A percentile compares a stretch with the other conserved stretches of the same genome.
These are phyloP conservation scores for Colletotrichum gloeosporioides DNA, from an alignment of 2,329 filamentous ascomycete species.

Conservation along the genomic window DNA sequence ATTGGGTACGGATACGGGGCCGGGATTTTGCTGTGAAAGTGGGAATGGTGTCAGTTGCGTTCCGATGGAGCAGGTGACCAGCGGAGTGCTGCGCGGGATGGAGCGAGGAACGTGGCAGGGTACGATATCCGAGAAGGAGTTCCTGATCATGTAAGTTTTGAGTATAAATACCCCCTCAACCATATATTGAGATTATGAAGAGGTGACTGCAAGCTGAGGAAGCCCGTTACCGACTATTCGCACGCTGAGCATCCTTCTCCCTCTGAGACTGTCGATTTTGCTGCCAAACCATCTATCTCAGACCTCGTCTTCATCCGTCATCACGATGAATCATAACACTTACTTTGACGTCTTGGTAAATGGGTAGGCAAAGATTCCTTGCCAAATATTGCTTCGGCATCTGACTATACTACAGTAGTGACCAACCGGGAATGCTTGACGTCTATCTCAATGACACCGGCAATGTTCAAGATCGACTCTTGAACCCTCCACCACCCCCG, in stretches of 20 bases:
- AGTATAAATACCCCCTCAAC: not conserved
- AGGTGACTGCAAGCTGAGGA: not conserved
- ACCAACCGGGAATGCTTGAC: not conserved
- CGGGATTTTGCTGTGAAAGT: not conserved
- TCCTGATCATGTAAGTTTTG: not conserved
- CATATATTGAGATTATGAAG: not conserved
- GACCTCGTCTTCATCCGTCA: not conserved
- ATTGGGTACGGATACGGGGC: not conserved
- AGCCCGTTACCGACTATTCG: fast-evolving
- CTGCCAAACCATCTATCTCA: no score
- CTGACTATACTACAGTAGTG: not conserved
- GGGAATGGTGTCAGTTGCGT: not conserved
- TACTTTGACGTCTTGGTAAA: not conserved
- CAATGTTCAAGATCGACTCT: not conserved
- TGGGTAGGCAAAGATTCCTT: not conserved
- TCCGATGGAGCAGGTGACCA: not conserved
- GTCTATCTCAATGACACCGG: not conserved
- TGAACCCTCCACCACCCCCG: not conserved
- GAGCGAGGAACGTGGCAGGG: not conserved
- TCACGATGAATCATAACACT: not conserved
- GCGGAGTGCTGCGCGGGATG: not conserved
- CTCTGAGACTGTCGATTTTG: not conserved
- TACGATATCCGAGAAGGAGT: not conserved
- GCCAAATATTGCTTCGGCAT: no score
- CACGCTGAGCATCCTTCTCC: fast-evolving